These are phyloP conservation scores for Peronospora farinosa DNA, from an alignment of 352 stramenopile genomes.

Conservation along the genomic window DNA sequence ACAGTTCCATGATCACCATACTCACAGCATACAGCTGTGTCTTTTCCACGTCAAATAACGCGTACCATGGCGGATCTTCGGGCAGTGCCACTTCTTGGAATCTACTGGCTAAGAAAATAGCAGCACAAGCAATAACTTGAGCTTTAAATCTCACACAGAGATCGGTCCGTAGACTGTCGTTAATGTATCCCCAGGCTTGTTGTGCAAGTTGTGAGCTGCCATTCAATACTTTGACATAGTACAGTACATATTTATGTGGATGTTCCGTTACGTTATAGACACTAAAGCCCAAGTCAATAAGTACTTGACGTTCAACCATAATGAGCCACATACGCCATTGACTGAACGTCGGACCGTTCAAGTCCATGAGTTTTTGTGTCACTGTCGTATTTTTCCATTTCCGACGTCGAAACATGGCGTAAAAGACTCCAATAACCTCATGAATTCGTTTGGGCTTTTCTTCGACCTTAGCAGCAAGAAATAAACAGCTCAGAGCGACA, in stretches of 20 bases:
- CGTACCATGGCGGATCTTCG: conserved; percentile 52
- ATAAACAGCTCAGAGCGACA: conserved; percentile 81
- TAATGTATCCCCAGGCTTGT: conserved; percentile 86
- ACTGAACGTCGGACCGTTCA: conserved; percentile 52
- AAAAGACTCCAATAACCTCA: conserved; percentile 86
- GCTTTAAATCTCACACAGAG: conserved; percentile 77
- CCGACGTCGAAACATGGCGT: conserved; percentile 74
- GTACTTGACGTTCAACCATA: conserved; percentile 82
- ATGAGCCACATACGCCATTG: conserved; percentile 83
- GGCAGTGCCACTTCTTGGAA: conserved; percentile 51
- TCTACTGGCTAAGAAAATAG: conserved; percentile 82
- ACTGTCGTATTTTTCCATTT: conserved; percentile 47
- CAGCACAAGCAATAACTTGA: conserved; percentile 85
- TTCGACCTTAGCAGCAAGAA: conserved; percentile 88
- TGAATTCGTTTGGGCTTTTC: conserved; percentile 74
- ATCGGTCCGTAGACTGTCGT: conserved; percentile 84
- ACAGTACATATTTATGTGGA: conserved; percentile 91
- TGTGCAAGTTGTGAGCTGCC: conserved; percentile 67
- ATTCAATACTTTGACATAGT: conserved; percentile 88
- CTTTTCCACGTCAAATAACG: conserved; percentile 61
- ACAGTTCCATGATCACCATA: conserved; percentile 53
- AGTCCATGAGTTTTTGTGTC: conserved; percentile 58
- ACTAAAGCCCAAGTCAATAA: conserved; percentile 90
- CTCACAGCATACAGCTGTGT: conserved; percentile 43
- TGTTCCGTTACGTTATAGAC: conserved; percentile 90